Base-by-base conservation (phyloP, 345 rosid species). In the Aquilaria yunnanensis region DNA sequence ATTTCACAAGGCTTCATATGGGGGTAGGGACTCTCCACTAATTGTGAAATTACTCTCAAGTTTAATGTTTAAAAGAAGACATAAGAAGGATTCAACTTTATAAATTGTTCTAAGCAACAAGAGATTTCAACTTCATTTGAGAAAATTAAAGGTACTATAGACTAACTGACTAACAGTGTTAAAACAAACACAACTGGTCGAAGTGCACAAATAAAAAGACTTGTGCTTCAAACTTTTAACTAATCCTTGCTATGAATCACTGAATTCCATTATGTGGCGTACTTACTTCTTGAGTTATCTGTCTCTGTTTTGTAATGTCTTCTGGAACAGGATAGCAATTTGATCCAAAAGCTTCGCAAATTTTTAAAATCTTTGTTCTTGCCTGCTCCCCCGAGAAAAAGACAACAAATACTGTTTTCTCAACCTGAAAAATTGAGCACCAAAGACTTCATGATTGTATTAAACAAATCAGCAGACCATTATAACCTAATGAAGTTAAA, bases 341-440 rank as follows among this genome's bases (percentile, higher is more conserved):
- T 58, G 95, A 97, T 64, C 90, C 96, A 85, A 93, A 93, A 59
- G 98, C 97, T 81, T 90, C 96, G 62, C 98, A 93, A 68, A 93
- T 86, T 83, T 80, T 90, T 64, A 85, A 70, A 71, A 88, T 86
- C 77, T 93, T 93, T 41, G 73, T 76, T 70, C 86, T 88, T 69
- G 97, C 96, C 78, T 90, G 99, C 83, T 93, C 99, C 70, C 99
- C 99, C 5, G 97, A 93, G 83, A 90, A 90, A 76, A 86, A 90
- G 12, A 93, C 95, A 57, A 90, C 89, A 78, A 93, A 90, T 54
- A 93, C 87, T 60, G 82, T 77, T 71, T 93, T 93, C 77, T 86
- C 85, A 67, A 90, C 86, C 99, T 93, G 80, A 66, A 73, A 70
- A 60, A 45, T 63, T 45, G 32, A 71, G 60, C 52, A 30, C 70